A percentile compares a stretch with the other conserved stretches of the same genome.
These are phyloP conservation scores for Mycena rosella DNA, from an alignment of 768 basidiomycete genomes.

Conservation along the genomic window DNA sequence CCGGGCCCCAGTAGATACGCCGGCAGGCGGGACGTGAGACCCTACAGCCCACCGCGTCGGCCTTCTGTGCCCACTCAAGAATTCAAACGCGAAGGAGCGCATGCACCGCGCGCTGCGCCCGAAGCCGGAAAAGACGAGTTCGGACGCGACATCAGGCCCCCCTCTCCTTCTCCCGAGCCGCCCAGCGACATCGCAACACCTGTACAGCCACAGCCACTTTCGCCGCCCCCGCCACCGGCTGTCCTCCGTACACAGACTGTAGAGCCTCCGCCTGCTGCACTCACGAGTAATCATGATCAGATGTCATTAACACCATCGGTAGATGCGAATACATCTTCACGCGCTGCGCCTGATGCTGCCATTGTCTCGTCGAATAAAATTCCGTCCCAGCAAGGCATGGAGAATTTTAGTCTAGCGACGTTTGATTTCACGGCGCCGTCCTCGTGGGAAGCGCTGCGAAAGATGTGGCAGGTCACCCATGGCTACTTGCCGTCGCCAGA, in stretches of 20 bases:
- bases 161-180: constrained; percentile 56
- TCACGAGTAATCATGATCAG: constrained; percentile 56
- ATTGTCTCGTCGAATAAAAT: constrained; percentile 50
- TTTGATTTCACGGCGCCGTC: constrained; percentile 82
- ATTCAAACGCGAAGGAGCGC: constrained; percentile 37
- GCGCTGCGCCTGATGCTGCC: constrained; percentile 60
- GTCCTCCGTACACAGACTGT: constrained; percentile 50
- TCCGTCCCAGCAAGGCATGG: constrained; percentile 60
- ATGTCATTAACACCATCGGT: constrained; percentile 60
- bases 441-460: constrained; percentile 86
- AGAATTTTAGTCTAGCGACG: constrained; percentile 74
- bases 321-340: constrained; percentile 71
- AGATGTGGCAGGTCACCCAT: constrained; percentile 80
- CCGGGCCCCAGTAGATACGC: constrained; percentile 67
- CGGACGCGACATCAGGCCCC: constrained; percentile 81
- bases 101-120: constrained; percentile 42
- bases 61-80: constrained; percentile 46
- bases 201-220: constrained; percentile 40
- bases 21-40: constrained; percentile 55
- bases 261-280: constrained; percentile 56
- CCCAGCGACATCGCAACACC: constrained; percentile 31
- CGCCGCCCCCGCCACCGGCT: constrained; percentile 30
- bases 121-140: constrained; percentile 83
- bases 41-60: constrained; percentile 72
- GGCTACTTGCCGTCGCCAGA: constrained; percentile 79